phyloP scores from a whole-genome alignment of 495 filamentous ascomycete genomes.

The Bacidia rubella region DNA sequence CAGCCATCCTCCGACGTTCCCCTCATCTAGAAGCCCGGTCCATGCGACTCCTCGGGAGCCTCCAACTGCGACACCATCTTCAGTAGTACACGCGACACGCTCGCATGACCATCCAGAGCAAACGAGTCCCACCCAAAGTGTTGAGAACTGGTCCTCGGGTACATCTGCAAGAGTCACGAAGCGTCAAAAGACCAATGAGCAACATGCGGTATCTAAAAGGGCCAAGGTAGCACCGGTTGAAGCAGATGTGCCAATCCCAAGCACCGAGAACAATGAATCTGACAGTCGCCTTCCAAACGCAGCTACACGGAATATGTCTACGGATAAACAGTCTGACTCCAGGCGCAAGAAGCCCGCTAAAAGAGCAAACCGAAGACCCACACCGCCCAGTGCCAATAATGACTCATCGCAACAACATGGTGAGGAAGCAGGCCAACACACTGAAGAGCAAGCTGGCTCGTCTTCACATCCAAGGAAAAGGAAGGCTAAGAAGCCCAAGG shows the following conservation, averaged over 20 bases:
- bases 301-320: not conserved
- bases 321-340: not conserved
- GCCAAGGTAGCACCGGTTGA: not conserved
- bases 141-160: not conserved
- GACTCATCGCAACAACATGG: not conserved
- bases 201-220: not conserved
- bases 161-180: conserved; percentile 6
- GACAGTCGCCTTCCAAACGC: not conserved
- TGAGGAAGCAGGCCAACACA: not conserved
- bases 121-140: not conserved
- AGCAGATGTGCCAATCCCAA: conserved; percentile 5
- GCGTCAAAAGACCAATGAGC: conserved; percentile 6
- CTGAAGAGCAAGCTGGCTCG: not conserved
- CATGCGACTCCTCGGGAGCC: too few relatives aligned
- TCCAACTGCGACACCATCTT: not conserved
- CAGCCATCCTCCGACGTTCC: too few relatives aligned
- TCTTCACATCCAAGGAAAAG: not conserved
- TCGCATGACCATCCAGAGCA: not conserved
- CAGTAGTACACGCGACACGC: not conserved
- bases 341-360: not conserved
- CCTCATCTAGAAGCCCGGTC: too few relatives aligned
- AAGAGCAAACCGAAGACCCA: not conserved
- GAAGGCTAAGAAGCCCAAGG: not conserved
- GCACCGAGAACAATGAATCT: conserved; percentile 2
- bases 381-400: not conserved